These are phyloP conservation scores for Calocybe indica DNA, from an alignment of 768 basidiomycete genomes.

Conservation along the genomic window DNA sequence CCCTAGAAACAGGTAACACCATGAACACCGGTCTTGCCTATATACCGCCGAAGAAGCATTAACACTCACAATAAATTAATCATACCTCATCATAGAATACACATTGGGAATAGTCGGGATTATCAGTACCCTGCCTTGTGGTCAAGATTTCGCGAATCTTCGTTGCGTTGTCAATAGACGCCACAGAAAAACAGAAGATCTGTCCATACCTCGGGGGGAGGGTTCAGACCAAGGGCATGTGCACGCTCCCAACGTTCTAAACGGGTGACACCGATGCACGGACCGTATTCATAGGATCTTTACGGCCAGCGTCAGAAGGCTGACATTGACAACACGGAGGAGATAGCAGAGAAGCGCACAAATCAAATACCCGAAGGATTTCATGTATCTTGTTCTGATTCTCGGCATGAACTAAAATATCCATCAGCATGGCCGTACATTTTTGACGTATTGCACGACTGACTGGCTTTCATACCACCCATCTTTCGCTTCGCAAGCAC, in stretches of 20 bases:
- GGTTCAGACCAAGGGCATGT: conserved; percentile 66
- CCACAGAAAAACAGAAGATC: background rate
- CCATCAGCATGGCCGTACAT: background rate
- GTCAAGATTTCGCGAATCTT: conserved; percentile 77
- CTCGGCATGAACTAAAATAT: conserved; percentile 54
- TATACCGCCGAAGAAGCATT: background rate
- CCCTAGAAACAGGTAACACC: too few relatives aligned
- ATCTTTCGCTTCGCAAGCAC: conserved; percentile 43
- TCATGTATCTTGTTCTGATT: conserved; percentile 59
- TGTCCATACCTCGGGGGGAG: conserved; percentile 64
- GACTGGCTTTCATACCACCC: conserved; percentile 55
- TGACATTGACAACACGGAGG: background rate
- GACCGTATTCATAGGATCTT: conserved; percentile 77
- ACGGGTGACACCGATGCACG: conserved; percentile 73
- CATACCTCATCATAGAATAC: conserved; percentile 51
- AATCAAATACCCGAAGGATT: conserved; percentile 75
- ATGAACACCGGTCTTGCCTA: background rate
- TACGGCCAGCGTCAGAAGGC: conserved; percentile 4
- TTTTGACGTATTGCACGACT: conserved; percentile 16
- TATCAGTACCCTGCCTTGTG: conserved; percentile 56
- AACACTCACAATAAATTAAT: conserved; percentile 5
- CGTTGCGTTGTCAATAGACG: background rate
- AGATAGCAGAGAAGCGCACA: conserved; percentile 31
- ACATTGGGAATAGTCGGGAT: conserved; percentile 48
- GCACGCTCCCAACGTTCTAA: conserved; percentile 89